Evolutionary conservation across 495 filamentous ascomycete species (phyloP), one percentile per base, ranked within the genome.

Genomic region (Penicillium macrosclerotiorum): DNA sequence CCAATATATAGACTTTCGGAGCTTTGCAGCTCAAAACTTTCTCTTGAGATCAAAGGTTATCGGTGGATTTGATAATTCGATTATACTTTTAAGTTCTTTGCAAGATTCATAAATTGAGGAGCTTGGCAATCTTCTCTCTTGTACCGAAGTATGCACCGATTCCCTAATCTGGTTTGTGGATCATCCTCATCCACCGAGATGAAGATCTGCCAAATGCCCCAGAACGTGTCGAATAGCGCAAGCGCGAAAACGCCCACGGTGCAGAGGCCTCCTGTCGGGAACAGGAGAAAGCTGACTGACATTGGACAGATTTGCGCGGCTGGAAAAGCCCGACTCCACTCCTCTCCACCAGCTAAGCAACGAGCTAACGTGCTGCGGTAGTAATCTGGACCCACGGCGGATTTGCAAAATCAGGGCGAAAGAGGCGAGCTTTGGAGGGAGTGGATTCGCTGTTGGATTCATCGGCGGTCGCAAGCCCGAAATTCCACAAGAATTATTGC

Each of bases 161-260:
- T 39, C 17, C 41, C 27, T 14, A 4, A 13, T 43, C 27, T 5
- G 23, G 30, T 12, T 47, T 22, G 39, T 37, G 35, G 51, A 23
- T 24, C 40, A 24, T 40, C 20, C 13, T 19, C 35, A 8, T 4
- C 14, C 30, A 14, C 42, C 41, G 47, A 55, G 30, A 55, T 51
- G 37, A 55, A 8, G 47, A 46, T 51, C 52, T 42, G 33, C 52
- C 20, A 26, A n/a, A 30, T 11, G 19, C 37, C 37, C 38, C 34
- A 37, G 17, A 45, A 23, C 18, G 41, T 37, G 23, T 49, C 20
- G 18, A 43, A 20, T 33, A 42, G 3, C 37, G 27, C 13, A 25
- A 12, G 5, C 33, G 19, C 42, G 38, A 45, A 24, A 42, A n/a
- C n/a, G 30, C 13, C 12, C 18, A 27, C 23, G 7, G 23, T 3